Percentiles rank a stretch among this genome's conserved stretches.
These are phyloP conservation scores for Hymenoscyphus repandus DNA, from an alignment of 2,329 filamentous ascomycete species.

Conservation along the genomic window DNA sequence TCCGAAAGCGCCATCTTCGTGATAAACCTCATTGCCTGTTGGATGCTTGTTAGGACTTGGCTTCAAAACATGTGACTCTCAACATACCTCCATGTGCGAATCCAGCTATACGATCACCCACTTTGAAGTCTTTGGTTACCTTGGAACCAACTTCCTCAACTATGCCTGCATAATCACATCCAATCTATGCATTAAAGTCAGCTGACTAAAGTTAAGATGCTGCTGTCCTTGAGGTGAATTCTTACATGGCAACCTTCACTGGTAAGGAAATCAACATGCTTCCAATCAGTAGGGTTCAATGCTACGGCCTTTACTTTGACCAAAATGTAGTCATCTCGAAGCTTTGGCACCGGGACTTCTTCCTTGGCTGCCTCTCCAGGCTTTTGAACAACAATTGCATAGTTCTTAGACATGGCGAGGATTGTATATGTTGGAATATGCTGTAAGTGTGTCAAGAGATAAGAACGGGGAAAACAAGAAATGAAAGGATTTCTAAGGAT, in stretches of 20 bases:
- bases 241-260: conserved; percentile 16
- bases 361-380: conserved; percentile 17
- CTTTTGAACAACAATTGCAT: conserved; percentile 24
- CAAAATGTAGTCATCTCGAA: conserved; percentile 30
- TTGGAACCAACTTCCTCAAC: conserved; percentile 5
- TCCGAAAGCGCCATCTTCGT: conserved; percentile 22
- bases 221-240: neutral
- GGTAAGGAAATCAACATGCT: conserved; percentile 25
- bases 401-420: conserved; percentile 21
- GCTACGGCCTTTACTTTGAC: conserved; percentile 28
- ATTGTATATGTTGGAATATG: neutral
- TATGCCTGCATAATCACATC: conserved; percentile 8
- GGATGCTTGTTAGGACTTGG: neutral
- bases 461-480: too few species aligned
- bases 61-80: neutral
- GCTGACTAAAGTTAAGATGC: conserved; percentile 45
- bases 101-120: conserved; percentile 20
- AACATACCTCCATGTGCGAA: conserved; percentile 17
- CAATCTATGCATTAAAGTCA: conserved; percentile 38
- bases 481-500: too few species aligned
- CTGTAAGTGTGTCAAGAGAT: neutral
- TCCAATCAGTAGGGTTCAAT: conserved; percentile 32
- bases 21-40: conserved; percentile 13
- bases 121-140: conserved; percentile 17
- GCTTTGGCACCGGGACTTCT: conserved; percentile 23